These are phyloP conservation scores for Tolypocladium pustulatum DNA, from an alignment of 2,329 filamentous ascomycete species.

Conservation along the genomic window DNA sequence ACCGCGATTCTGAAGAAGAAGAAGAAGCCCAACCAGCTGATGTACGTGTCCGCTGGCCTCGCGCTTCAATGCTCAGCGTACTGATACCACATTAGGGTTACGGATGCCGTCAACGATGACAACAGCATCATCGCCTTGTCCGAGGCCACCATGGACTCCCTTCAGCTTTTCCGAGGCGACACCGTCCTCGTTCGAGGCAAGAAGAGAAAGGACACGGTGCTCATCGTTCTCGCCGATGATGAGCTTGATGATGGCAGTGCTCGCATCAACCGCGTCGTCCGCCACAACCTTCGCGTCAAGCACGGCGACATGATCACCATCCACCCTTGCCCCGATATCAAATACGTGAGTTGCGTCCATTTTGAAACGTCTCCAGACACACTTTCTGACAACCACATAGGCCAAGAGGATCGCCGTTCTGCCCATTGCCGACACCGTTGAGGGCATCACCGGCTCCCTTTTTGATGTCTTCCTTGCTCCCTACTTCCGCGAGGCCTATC, in stretches of 20 bases:
- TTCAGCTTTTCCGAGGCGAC: slow-evolving; percentile 97
- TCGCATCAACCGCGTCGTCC: slow-evolving; percentile 95
- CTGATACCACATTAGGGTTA: slow-evolving; percentile 56
- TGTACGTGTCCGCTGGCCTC: slow-evolving; percentile 48
- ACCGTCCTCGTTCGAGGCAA: slow-evolving; percentile 98
- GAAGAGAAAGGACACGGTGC: slow-evolving; percentile 97
- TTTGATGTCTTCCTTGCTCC: slow-evolving; percentile 99
- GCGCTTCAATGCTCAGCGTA: slow-evolving; percentile 3
- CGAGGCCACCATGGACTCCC: slow-evolving; percentile 96
- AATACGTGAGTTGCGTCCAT: slow-evolving; percentile 69
- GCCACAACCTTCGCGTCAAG: slow-evolving; percentile 97
- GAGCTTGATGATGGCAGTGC: slow-evolving; percentile 96
- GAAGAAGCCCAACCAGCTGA: slow-evolving; percentile 99
- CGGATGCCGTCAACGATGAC: slow-evolving; percentile 97
- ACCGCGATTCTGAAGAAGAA: slow-evolving; percentile 99
- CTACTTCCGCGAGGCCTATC: slow-evolving; percentile 98
- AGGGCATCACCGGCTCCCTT: slow-evolving; percentile 92
- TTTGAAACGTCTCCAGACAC: not conserved
- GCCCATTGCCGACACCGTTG: slow-evolving; percentile 94
- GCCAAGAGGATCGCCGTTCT: slow-evolving; percentile 98
- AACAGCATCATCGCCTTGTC: slow-evolving; percentile 98
- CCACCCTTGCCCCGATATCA: slow-evolving; percentile 97
- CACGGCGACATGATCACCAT: slow-evolving; percentile 97
- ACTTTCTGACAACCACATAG: slow-evolving; percentile 32
- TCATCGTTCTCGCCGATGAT: slow-evolving; percentile 95